Evolutionary conservation across 2,329 filamentous ascomycete genomes (phyloP), one percentile per base, ranked within the genome.

Genomic region (Colletotrichum liaoningense): DNA sequence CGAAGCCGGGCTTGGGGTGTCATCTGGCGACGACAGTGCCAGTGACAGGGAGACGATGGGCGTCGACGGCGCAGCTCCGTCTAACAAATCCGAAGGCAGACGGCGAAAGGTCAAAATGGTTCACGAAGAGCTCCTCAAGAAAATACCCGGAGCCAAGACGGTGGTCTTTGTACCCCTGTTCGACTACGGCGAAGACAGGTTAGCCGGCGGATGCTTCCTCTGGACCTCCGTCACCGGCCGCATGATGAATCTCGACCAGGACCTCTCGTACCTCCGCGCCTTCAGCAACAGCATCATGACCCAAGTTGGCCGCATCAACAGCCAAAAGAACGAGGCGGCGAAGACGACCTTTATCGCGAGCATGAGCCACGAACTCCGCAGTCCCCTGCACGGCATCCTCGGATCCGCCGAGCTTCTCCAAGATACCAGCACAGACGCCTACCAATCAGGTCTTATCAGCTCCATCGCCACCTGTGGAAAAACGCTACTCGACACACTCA

Each of bases 321-420:
- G 87, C 0, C 79, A 86, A 46, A 85, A 86, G 35, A 86, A 85
- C 3, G 85, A 88, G 68, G 83, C 84, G 24, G 88, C 88, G 55
- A 91, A 91, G 75, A 86, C 86, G 1, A 88, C 89, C 11, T 90
- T 91, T 72, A 89, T 91, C 55, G 88, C 88, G 1, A 89, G 86
- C 33, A 89, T 91, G 74, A 90, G 88, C 22, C 89, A 91, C 77
- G 89, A 91, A 68, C 78, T 91, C 16, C 82, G 89, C 38, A 88
- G 85, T 4, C 89, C 89, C 0, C 78, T 91, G 2, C 88, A 91
- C 73, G 89, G 89, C 1, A 90, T 91, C 55, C 79, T 91, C 0
- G 88, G 87, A 1, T 89, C 81, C 75, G 82, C 84, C 1, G 87
- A 88, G 67, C 85, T 89, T 52, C 79, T 90, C 3, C 82, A 83